Evolutionary conservation across 768 basidiomycete genomes (phyloP), one percentile per base, ranked within the genome.

Genomic region (Lactarius pseudohatsudake): DNA sequence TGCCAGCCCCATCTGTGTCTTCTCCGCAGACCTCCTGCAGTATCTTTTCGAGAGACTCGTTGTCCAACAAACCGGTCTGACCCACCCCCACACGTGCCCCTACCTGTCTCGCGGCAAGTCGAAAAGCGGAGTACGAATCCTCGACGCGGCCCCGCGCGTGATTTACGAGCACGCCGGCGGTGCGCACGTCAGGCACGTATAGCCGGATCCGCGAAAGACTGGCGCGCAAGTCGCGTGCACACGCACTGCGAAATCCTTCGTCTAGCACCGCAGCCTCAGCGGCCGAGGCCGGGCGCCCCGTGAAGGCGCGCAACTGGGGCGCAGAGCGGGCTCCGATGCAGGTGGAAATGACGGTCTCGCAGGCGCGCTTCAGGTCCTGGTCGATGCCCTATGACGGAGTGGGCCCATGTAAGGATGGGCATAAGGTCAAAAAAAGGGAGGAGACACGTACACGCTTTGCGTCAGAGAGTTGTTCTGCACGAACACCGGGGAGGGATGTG

Each of bases 171-270:
- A 98, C 89, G 2, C 80, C 80, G 38, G 90, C 90, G 5, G 94
- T 94, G 65, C 87, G 80, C 64, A 86, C 85, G 71, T 95, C 91
- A 72, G 89, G 87, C 9, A 99, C 81, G 75, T 96, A 98, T 64
- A 92, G 71, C 72, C 83, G 80, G 74, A 97, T 76, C 62, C 86
- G 82, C 8, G 76, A 80, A 20, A 89, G 81, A n/a, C 76, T 79
- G 3, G 81, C 78, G 36, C 82, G 82, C 26, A 89, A 76, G 67
- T 87, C 85, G 3, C 81, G 78, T 72, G 85, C 82, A 69, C 85
- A 82, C 1, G 82, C 79, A 20, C 77, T 76, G 26, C 81, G 77
- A 75, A 94, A 94, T 16, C 77, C 76, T 0, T 76, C 76, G 64
- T 91, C 84, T 6, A 86, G 75, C 26, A 74, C 77, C 70, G 80